These are phyloP conservation scores for Nadsonia starkeyi-henricii DNA, from an alignment of 1,139 yeast genomes.

Conservation along the genomic window DNA sequence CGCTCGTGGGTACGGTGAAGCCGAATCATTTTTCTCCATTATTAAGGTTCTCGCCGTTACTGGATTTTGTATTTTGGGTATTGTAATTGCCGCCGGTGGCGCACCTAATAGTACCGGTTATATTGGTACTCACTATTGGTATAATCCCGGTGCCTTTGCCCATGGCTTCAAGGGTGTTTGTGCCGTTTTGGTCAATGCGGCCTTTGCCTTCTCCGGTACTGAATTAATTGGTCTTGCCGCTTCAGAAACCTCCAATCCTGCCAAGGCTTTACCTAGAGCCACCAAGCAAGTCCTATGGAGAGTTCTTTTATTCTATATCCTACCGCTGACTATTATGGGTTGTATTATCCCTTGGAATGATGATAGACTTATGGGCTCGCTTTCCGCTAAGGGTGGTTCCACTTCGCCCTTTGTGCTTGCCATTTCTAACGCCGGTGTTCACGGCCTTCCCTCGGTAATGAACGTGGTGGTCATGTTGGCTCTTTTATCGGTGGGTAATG, in stretches of 20 bases:
- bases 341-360: slow-evolving; percentile 50
- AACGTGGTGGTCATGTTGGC: slow-evolving; percentile 62
- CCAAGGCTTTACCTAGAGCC: slow-evolving; percentile 52
- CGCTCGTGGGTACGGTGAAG: slow-evolving; percentile 59
- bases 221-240: slow-evolving; percentile 78
- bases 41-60: slow-evolving; percentile 44
- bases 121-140: slow-evolving; percentile 51
- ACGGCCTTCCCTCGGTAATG: slow-evolving; percentile 53
- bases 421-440: slow-evolving; percentile 40
- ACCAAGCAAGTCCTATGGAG: slow-evolving; percentile 65
- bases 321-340: slow-evolving; percentile 45
- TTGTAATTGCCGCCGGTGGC: slow-evolving; percentile 51
- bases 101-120: slow-evolving; percentile 49
- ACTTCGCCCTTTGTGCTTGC: slow-evolving; percentile 71
- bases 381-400: slow-evolving; percentile 35
- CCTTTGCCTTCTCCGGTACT: slow-evolving; percentile 76
- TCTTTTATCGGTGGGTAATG: slow-evolving; percentile 59
- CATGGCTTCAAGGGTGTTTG: slow-evolving; percentile 69
- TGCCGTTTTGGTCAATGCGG: slow-evolving; percentile 72
- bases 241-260: slow-evolving; percentile 68
- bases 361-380: slow-evolving; percentile 28
- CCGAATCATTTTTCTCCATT: slow-evolving; percentile 45
- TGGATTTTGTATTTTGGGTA: slow-evolving; percentile 52
- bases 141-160: slow-evolving; percentile 46
- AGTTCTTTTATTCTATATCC: slow-evolving; percentile 47